Percentiles rank a stretch among this genome's conserved stretches.
These are phyloP conservation scores for Pseudocercospora ulei DNA, from an alignment of 2,329 filamentous ascomycete genomes.

Conservation along the genomic window DNA sequence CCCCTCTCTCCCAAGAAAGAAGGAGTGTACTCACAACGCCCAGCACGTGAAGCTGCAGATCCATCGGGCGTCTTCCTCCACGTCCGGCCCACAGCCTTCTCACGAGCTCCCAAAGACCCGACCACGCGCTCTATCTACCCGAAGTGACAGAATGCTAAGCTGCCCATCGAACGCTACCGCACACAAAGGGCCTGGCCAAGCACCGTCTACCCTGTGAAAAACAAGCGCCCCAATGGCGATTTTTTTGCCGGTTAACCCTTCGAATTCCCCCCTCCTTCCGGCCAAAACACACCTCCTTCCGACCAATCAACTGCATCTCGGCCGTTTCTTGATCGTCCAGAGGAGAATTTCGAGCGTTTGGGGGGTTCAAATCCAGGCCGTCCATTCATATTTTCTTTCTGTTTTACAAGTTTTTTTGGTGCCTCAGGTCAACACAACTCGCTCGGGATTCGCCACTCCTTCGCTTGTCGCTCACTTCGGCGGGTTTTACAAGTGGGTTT, in stretches of 20 bases:
- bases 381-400: neutral
- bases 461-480: neutral
- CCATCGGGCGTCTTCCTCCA: slow-evolving; percentile 5
- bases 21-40: slow-evolving; percentile 6
- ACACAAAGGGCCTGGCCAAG: neutral
- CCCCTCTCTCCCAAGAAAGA: slow-evolving; percentile 1
- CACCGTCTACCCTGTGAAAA: slow-evolving; percentile 1
- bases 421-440: neutral
- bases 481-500: neutral
- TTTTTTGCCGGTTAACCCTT: neutral
- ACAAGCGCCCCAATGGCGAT: slow-evolving; percentile 1
- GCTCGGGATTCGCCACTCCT: neutral
- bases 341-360: no score
- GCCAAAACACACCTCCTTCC: no score
- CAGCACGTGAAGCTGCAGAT: slow-evolving; percentile 9
- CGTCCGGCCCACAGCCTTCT: neutral
- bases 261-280: no score
- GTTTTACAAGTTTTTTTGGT: slow-evolving; percentile 2
- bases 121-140: neutral
- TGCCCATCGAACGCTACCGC: neutral
- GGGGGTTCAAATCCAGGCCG: neutral
- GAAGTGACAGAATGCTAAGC: neutral
- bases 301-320: no score
- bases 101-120: neutral
- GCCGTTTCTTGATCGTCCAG: no score